Conservation (phyloP, 768 basidiomycete species). For the Boletus bicolor region DNA sequence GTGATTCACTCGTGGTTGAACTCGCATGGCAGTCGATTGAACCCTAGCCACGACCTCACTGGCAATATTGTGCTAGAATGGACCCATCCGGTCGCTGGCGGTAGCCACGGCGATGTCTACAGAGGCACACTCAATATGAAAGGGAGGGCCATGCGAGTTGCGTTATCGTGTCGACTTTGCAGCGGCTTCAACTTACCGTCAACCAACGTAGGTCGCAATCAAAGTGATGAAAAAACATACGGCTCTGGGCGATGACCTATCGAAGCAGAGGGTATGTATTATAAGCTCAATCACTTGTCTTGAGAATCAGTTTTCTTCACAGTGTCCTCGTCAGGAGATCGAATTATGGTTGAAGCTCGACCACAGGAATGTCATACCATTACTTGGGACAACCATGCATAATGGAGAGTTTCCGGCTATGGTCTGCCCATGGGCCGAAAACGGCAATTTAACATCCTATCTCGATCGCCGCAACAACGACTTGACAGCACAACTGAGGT, state of each 20-base stretch:
- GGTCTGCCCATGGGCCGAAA: constrained; percentile 34
- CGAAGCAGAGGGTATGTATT: constrained; percentile 16
- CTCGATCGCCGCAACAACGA: constrained; percentile 10
- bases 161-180: not conserved
- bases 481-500: constrained; percentile 12
- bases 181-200: not conserved
- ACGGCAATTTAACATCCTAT: constrained; percentile 27
- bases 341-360: constrained; percentile 28
- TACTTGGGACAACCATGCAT: constrained; percentile 22
- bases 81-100: constrained; percentile 13
- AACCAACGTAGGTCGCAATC: constrained; percentile 18
- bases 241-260: constrained; percentile 8
- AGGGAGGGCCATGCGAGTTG: constrained; percentile 9
- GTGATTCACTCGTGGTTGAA: not conserved
- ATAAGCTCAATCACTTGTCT: not conserved
- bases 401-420: constrained; percentile 32
- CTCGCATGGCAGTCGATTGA: constrained; percentile 8
- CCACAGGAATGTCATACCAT: constrained; percentile 31
- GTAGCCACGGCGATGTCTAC: constrained; percentile 23
- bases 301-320: not conserved
- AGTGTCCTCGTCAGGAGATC: constrained; percentile 31
- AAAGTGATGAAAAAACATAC: constrained; percentile 25
- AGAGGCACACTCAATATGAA: constrained; percentile 14
- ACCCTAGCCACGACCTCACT: constrained; percentile 14
- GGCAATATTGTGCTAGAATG: constrained; percentile 7